phyloP scores from a whole-genome alignment of 2,329 filamentous ascomycete genomes.

The Alternaria postmessia region DNA sequence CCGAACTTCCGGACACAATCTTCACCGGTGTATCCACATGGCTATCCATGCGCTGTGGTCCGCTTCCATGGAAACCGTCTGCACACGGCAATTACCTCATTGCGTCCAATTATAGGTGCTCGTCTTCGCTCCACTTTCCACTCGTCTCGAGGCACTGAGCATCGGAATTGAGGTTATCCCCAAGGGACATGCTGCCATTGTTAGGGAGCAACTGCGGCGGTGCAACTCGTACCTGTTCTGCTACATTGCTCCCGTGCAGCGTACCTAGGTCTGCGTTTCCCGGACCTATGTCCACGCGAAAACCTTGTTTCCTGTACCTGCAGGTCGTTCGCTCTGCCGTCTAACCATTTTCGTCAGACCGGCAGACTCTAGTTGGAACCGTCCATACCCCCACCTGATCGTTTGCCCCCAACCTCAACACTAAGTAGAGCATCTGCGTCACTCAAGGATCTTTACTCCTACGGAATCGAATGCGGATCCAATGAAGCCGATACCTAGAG shows the following conservation, averaged over 20 bases:
- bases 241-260: neutral
- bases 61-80: slow-evolving; percentile 1
- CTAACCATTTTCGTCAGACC: slow-evolving; percentile 5
- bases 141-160: neutral
- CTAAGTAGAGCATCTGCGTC: neutral
- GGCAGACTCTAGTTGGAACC: neutral
- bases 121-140: slow-evolving; percentile 8
- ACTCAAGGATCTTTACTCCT: neutral
- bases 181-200: slow-evolving; percentile 3
- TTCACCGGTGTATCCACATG: slow-evolving; percentile 17
- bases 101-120: slow-evolving; percentile 2
- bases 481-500: neutral
- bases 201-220: neutral
- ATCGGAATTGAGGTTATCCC: neutral
- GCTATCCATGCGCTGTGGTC: slow-evolving; percentile 18
- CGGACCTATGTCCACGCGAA: neutral
- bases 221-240: neutral
- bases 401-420: slow-evolving; percentile 6
- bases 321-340: slow-evolving; percentile 1
- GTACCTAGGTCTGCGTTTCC: neutral
- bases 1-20: slow-evolving; percentile 11
- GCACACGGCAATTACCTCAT: slow-evolving; percentile 6
- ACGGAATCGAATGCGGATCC: neutral
- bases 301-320: slow-evolving; percentile 18
- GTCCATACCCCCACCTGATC: slow-evolving; percentile 1